Evolutionary conservation across 495 filamentous ascomycete genomes (phyloP), one percentile per base, ranked within the genome.

Genomic region (Annulohypoxylon moriforme): DNA sequence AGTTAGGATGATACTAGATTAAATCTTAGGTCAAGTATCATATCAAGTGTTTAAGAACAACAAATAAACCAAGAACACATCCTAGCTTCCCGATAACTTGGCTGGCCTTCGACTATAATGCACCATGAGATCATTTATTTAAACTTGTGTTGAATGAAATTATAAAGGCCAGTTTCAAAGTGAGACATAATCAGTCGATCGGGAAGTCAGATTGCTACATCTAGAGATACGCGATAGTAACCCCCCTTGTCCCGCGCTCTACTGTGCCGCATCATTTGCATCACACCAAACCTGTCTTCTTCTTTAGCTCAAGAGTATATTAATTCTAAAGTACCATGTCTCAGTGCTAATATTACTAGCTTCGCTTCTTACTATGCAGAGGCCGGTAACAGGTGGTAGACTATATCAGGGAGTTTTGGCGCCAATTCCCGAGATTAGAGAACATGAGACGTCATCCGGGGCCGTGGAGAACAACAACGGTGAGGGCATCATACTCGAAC

Each of bases 401-500:
- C 6, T 14, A 14, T 4, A 36, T 36, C n/a, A 36, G 33, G 9
- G 13, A 10, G 36, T n/a, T 14, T 62, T 71, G 68, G 38, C 61
- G 13, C 22, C 40, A 10, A n/a, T 22, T 61, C 25, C 25, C 11
- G 68, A 62, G 40, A 47, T 53, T 34, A 57, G 59, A 44, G 58
- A 63, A 18, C 20, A 22, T 14, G 69, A 31, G 31, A 61, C 11
- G 1, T 11, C 38, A 36, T 33, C 62, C 18, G 4, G 38, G 13
- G 40, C 4, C 22, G 18, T 24, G 10, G 49, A 62, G 3, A 50
- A 20, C 22, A 44, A 11, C 31, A 40, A 53, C 57, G 63, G 8
- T 9, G 69, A 67, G 40, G 50, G 57, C 34, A 63, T 67, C 16
- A 57, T 67, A 42, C 69, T 67, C 52, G 22, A 33, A 25, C 47